Percentiles rank a stretch among this genome's conserved stretches.
These are phyloP conservation scores for Saccharomycopsis hybrid DNA, from an alignment of 1,139 yeast species.

Conservation along the genomic window DNA sequence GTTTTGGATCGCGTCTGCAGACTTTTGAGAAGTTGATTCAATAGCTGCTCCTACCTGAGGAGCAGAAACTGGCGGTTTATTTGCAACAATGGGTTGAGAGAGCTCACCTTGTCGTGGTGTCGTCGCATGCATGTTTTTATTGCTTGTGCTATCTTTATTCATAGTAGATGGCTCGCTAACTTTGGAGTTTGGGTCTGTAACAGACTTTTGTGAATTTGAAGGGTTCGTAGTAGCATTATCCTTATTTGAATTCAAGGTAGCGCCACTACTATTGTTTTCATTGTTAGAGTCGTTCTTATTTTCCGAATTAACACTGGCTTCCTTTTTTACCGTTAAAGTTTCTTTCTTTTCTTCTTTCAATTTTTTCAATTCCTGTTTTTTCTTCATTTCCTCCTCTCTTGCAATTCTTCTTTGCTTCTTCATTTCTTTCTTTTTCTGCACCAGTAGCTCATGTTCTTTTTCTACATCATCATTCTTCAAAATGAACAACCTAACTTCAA, in stretches of 20 bases:
- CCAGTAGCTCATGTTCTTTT: conserved; percentile 31
- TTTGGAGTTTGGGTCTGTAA: conserved; percentile 4
- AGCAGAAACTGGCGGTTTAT: too few relatives aligned
- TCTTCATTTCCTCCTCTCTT: conserved; percentile 32
- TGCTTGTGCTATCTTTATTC: too few relatives aligned
- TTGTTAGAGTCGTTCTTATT: conserved; percentile 9
- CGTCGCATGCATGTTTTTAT: too few relatives aligned
- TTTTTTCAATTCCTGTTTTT: conserved; percentile 22
- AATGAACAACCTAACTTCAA: conserved; percentile 71
- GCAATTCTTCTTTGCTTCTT: conserved; percentile 33
- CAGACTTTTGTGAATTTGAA: conserved; percentile 22
- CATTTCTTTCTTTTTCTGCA: conserved; percentile 31
- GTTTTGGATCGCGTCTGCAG: too few relatives aligned
- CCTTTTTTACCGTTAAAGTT: conserved; percentile 19
- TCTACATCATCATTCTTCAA: conserved; percentile 64
- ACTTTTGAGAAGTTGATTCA: too few relatives aligned
- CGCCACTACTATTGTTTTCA: conserved; percentile 19
- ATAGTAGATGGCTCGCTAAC: not conserved
- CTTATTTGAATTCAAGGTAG: conserved; percentile 18
- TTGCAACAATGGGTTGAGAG: too few relatives aligned
- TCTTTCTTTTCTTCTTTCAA: conserved; percentile 10
- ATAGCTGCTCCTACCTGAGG: too few relatives aligned
- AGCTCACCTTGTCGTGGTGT: too few relatives aligned
- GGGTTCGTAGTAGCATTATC: conserved; percentile 23
- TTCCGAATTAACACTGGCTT: conserved; percentile 11